These are phyloP conservation scores for Lactifluus echinatus DNA, from an alignment of 768 basidiomycete genomes.

Conservation along the genomic window DNA sequence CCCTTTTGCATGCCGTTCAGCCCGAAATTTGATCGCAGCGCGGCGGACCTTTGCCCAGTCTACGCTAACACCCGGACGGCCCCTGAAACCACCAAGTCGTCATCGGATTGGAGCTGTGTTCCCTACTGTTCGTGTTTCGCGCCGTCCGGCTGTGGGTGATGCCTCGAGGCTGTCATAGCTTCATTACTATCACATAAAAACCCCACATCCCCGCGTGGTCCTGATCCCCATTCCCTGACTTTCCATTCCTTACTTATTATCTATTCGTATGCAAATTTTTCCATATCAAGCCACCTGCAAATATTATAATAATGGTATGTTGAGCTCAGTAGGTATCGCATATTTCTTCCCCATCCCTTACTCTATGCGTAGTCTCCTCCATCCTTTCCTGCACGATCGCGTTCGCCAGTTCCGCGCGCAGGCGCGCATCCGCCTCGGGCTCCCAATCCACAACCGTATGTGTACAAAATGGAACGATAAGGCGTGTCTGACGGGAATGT, in stretches of 20 bases:
- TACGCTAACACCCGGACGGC: not conserved
- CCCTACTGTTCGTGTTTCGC: not conserved
- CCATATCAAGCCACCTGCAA: not conserved
- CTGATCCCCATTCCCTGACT: not conserved
- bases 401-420: conserved; percentile 9
- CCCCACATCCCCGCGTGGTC: conserved; percentile 1
- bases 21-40: not conserved
- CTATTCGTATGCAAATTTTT: conserved; percentile 9
- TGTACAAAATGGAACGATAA: too few relatives aligned
- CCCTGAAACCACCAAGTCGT: not conserved
- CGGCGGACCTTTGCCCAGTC: not conserved
- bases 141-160: not conserved
- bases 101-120: not conserved
- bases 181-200: not conserved
- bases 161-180: not conserved
- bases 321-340: not conserved
- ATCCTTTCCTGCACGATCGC: conserved; percentile 1
- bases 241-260: not conserved
- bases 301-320: conserved; percentile 5
- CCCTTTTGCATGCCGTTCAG: not conserved
- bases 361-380: conserved; percentile 5
- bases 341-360: not conserved
- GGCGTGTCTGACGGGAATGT: not conserved
- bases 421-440: not conserved
- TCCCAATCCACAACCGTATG: conserved; percentile 7